Conservation (phyloP, 108 stramenopile species). For the Nitzschia sp. region DNA sequence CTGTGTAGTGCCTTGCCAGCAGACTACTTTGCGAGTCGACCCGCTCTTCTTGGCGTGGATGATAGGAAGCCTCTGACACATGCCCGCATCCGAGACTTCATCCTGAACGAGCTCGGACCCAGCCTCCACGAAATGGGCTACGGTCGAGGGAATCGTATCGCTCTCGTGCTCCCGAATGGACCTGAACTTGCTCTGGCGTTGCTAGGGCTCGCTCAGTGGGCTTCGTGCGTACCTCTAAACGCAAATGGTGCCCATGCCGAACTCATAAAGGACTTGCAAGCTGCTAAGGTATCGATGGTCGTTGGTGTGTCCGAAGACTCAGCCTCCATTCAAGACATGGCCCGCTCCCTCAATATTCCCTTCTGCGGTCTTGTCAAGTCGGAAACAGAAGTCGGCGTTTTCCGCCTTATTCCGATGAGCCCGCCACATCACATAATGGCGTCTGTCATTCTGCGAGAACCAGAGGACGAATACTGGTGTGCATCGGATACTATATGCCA, state of each 20-base stretch:
- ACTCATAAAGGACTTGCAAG: constrained; percentile 36
- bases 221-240: constrained; percentile 44
- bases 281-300: constrained; percentile 21
- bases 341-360: constrained; percentile 28
- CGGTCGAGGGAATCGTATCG: constrained; percentile 45
- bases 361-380: constrained; percentile 20
- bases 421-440: too few species aligned
- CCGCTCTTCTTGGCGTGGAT: constrained; percentile 15
- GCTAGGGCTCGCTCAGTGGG: constrained; percentile 38
- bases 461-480: constrained; percentile 21
- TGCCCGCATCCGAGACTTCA: constrained; percentile 37
- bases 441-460: not conserved
- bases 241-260: constrained; percentile 43
- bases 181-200: constrained; percentile 52
- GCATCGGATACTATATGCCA: constrained; percentile 9
- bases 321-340: constrained; percentile 13
- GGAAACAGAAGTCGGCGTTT: constrained; percentile 28
- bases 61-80: constrained; percentile 28
- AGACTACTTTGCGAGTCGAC: constrained; percentile 1
- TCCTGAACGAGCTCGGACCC: constrained; percentile 32
- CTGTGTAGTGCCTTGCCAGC: constrained; percentile 44
- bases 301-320: not conserved
- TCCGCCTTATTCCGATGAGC: constrained; percentile 25
- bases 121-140: constrained; percentile 37
- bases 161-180: constrained; percentile 60